phyloP scores from a whole-genome alignment of 345 rosid species.

The Aquilaria sinensis region DNA sequence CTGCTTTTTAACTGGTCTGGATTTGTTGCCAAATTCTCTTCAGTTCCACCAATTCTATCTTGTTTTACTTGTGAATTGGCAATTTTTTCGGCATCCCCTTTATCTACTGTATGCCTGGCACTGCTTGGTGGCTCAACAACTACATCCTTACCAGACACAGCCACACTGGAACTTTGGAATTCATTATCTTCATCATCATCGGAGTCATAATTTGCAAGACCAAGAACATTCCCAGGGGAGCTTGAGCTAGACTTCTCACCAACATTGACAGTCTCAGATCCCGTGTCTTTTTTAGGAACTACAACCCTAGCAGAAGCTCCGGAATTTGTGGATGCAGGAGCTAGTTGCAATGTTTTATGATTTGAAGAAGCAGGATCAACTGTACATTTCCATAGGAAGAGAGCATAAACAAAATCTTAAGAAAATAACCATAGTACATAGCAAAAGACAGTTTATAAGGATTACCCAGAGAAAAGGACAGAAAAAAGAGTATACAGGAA shows the following conservation, averaged over 20 bases:
- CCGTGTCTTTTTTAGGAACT: slow-evolving; percentile 37
- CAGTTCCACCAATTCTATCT: not conserved
- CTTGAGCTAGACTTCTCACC: slow-evolving; percentile 50
- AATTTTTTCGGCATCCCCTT: slow-evolving; percentile 29
- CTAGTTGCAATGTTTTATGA: slow-evolving; percentile 32
- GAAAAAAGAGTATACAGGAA: not conserved
- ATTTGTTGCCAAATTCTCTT: slow-evolving; percentile 2
- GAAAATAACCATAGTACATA: not conserved
- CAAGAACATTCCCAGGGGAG: slow-evolving; percentile 68
- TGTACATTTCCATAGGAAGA: slow-evolving; percentile 16
- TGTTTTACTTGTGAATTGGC: slow-evolving; percentile 15
- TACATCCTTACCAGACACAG: slow-evolving; percentile 23
- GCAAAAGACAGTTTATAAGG: slow-evolving; percentile 6
- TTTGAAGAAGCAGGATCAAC: slow-evolving; percentile 34
- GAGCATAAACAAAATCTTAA: slow-evolving; percentile 7
- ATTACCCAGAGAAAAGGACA: slow-evolving; percentile 1
- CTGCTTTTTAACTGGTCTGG: not conserved
- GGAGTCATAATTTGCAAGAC: slow-evolving; percentile 91
- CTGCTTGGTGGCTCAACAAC: slow-evolving; percentile 25
- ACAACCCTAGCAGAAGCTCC: slow-evolving; percentile 48
- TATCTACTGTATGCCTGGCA: slow-evolving; percentile 24
- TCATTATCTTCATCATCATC: slow-evolving; percentile 69
- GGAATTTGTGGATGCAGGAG: slow-evolving; percentile 28
- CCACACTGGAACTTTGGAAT: slow-evolving; percentile 33
- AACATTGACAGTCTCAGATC: slow-evolving; percentile 26